These are phyloP conservation scores for Nitzschia putrida DNA, from an alignment of 108 stramenopile genomes.

Conservation along the genomic window DNA sequence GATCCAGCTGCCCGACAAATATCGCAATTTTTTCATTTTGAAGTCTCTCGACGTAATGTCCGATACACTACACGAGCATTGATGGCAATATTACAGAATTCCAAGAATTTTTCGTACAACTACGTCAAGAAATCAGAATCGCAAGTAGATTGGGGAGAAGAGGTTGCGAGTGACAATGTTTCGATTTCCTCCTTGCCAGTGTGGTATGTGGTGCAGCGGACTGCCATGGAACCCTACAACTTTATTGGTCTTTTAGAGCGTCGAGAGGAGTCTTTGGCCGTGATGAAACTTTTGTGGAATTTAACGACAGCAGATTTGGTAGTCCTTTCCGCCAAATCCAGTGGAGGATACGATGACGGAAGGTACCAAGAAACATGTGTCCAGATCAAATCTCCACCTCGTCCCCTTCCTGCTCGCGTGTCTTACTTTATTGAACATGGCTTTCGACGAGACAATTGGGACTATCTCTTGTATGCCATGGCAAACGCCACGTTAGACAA, in stretches of 20 bases:
- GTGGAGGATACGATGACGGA: not conserved
- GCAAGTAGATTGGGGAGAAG: not conserved
- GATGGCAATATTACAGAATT: not conserved
- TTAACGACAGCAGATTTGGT: slow-evolving; percentile 20
- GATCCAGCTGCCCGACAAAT: not conserved
- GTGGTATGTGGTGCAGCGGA: slow-evolving; percentile 9
- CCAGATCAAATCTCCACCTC: not conserved
- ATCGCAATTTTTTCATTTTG: not conserved
- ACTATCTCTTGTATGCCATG: slow-evolving; percentile 22
- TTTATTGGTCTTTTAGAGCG: slow-evolving; percentile 40
- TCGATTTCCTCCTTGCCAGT: not conserved
- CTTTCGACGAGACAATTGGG: not conserved
- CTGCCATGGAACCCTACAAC: slow-evolving; percentile 15
- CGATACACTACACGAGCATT: not conserved
- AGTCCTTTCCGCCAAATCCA: not conserved
- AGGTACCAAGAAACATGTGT: not conserved
- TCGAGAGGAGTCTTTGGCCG: slow-evolving; percentile 39
- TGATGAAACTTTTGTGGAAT: slow-evolving; percentile 28
- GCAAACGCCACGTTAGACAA: slow-evolving; percentile 28
- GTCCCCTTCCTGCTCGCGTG: not conserved
- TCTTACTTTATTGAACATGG: not conserved
- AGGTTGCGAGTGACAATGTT: not conserved
- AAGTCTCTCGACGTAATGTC: not conserved
- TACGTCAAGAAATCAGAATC: not conserved
- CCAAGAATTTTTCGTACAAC: not conserved